phyloP scores from a whole-genome alignment of 192 early-diverging fungal genomes.

The Umbelopsis ramanniana region DNA sequence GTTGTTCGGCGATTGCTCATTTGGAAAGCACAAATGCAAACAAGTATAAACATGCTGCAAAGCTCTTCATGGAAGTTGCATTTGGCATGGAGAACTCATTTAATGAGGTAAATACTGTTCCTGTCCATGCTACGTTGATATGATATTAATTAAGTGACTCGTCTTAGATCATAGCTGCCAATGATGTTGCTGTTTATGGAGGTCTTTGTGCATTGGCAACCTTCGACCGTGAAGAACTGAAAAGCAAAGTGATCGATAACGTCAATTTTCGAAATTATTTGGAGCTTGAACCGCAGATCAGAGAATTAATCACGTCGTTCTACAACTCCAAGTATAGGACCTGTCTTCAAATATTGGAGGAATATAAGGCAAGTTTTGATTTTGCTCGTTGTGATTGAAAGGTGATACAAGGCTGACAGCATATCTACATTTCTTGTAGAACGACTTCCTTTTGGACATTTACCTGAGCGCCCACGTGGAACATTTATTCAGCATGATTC shows the following conservation, averaged over 20 bases:
- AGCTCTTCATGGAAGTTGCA: slow-evolving; percentile 59
- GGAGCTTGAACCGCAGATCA: slow-evolving; percentile 82
- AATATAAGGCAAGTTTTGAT: slow-evolving; percentile 69
- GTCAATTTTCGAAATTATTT: slow-evolving; percentile 73
- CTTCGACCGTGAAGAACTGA: slow-evolving; percentile 74
- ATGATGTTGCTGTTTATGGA: slow-evolving; percentile 84
- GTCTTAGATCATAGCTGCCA: slow-evolving; percentile 64
- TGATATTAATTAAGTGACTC: neutral
- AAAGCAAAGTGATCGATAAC: slow-evolving; percentile 73
- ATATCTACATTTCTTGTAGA: slow-evolving; percentile 35
- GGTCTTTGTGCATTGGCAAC: slow-evolving; percentile 79
- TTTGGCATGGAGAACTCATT: slow-evolving; percentile 56
- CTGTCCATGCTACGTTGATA: too few species aligned
- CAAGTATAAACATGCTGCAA: slow-evolving; percentile 66
- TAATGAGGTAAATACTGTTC: slow-evolving; percentile 42
- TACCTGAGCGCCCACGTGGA: slow-evolving; percentile 75
- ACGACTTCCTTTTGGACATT: slow-evolving; percentile 67
- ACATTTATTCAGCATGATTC: slow-evolving; percentile 67
- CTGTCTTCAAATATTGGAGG: slow-evolving; percentile 70
- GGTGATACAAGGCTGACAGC: too few species aligned
- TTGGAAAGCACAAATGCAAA: slow-evolving; percentile 58
- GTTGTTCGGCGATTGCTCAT: slow-evolving; percentile 65
- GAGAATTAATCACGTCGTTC: slow-evolving; percentile 72
- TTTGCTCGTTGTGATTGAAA: too few species aligned
- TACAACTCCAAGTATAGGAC: slow-evolving; percentile 75